Percentiles rank a stretch among this genome's conserved stretches.
Evolutionary conservation across 768 basidiomycete species (phyloP).

Genomic region (Daedaleopsis sinensis): DNA sequence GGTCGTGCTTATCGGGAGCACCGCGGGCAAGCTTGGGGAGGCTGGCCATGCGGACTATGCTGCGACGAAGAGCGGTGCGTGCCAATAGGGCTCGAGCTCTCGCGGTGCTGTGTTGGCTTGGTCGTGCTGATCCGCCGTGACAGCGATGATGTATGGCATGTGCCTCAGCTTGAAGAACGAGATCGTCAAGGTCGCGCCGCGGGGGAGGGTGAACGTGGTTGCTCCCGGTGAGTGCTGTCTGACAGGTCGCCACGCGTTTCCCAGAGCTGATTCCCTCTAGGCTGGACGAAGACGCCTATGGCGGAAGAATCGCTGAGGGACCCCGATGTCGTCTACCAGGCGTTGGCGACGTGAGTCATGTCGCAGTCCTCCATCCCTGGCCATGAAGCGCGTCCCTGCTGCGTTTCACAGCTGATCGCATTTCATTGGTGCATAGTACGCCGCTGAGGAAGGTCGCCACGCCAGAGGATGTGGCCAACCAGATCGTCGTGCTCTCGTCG

Average conservation of each 20-base stretch:
- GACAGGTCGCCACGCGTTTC: neutral
- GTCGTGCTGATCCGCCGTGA: neutral
- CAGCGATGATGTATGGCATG: conserved; percentile 76
- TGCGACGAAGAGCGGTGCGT: conserved; percentile 66
- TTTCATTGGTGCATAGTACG: conserved; percentile 43
- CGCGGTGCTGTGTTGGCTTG: neutral
- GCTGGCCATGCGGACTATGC: conserved; percentile 69
- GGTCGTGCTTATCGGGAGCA: conserved; percentile 70
- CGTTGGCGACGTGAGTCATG: conserved; percentile 64
- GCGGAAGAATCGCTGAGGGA: conserved; percentile 59
- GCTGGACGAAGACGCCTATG: conserved; percentile 61
- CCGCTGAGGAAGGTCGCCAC: conserved; percentile 71
- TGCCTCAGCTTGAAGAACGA: conserved; percentile 75
- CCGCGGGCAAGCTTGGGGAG: conserved; percentile 75
- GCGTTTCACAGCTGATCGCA: neutral
- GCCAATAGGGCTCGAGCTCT: too few relatives aligned
- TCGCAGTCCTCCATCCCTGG: neutral
- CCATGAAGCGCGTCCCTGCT: too few relatives aligned
- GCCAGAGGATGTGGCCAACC: conserved; percentile 65
- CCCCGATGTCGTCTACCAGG: conserved; percentile 53
- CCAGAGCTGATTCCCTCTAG: conserved; percentile 2
- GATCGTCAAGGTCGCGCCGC: conserved; percentile 74
- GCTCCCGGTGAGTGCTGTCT: conserved; percentile 57
- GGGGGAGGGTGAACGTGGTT: conserved; percentile 69
- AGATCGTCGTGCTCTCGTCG: conserved; percentile 65